A percentile compares a stretch with the other conserved stretches of the same genome.
Conservation (phyloP, 2,329 filamentous ascomycete species). For the Sordariomycetes sp. region DNA sequence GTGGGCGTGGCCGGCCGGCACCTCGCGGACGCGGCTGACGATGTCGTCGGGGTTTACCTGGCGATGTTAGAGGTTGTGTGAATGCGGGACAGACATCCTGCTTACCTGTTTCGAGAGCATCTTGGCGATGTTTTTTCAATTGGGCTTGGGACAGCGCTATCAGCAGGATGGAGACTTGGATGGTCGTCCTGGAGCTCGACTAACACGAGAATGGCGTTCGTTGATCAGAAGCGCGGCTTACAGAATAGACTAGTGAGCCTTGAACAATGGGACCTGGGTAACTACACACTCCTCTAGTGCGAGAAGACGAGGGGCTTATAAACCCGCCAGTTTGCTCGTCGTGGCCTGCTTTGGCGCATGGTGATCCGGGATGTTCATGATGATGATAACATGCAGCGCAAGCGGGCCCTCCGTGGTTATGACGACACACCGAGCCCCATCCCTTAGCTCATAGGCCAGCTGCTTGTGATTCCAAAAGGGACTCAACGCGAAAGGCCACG, state of each 20-base stretch:
- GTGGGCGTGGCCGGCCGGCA: slow-evolving; percentile 23
- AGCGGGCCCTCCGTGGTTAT: neutral
- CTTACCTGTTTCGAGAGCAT: neutral
- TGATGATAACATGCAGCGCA: neutral
- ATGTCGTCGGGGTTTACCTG: slow-evolving; percentile 46
- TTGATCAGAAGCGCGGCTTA: neutral
- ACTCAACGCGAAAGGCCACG: neutral
- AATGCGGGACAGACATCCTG: neutral
- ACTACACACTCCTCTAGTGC: neutral
- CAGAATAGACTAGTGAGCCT: neutral
- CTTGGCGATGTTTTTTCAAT: neutral
- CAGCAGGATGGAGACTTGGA: neutral
- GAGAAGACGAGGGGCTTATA: neutral
- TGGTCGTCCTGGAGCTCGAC: neutral
- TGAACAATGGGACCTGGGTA: neutral
- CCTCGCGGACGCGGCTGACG: slow-evolving; percentile 37
- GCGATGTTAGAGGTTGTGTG: neutral
- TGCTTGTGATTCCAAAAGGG: neutral
- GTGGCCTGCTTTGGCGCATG: neutral
- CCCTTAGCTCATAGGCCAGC: neutral
- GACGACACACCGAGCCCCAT: neutral
- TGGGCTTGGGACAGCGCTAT: neutral
- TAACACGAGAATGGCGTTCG: neutral
- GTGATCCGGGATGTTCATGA: neutral
- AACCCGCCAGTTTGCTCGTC: neutral